Percentiles rank a stretch among this genome's conserved stretches.
These are phyloP conservation scores for Lodderomyces parapsilosis DNA, from an alignment of 1,139 yeast species.

Conservation along the genomic window DNA sequence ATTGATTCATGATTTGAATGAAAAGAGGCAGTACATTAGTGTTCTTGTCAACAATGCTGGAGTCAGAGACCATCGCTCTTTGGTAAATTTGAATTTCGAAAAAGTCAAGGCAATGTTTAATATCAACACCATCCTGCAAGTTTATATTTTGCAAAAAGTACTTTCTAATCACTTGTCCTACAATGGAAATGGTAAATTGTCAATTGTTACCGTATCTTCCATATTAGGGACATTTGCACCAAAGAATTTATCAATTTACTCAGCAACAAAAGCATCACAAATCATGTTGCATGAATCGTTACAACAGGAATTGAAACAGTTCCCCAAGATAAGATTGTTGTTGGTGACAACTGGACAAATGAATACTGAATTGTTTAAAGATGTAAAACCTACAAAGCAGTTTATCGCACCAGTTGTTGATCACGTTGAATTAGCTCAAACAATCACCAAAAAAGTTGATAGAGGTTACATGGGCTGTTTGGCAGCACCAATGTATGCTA, in stretches of 20 bases:
- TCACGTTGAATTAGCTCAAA: slow-evolving; percentile 39
- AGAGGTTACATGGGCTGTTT: slow-evolving; percentile 54
- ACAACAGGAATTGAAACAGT: slow-evolving; percentile 42
- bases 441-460: slow-evolving; percentile 40
- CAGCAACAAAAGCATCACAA: slow-evolving; percentile 66
- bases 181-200: slow-evolving; percentile 31
- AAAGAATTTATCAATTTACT: slow-evolving; percentile 58
- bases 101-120: slow-evolving; percentile 41
- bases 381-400: slow-evolving; percentile 54
- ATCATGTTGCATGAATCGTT: slow-evolving; percentile 60
- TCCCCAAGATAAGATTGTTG: slow-evolving; percentile 35
- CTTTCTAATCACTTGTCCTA: slow-evolving; percentile 27
- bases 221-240: slow-evolving; percentile 75
- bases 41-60: slow-evolving; percentile 79
- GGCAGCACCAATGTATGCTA: slow-evolving; percentile 59
- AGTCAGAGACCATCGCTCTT: slow-evolving; percentile 47
- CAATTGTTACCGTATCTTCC: slow-evolving; percentile 65
- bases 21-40: slow-evolving; percentile 36
- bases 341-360: slow-evolving; percentile 69
- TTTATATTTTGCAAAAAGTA: slow-evolving; percentile 47
- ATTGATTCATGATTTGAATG: slow-evolving; percentile 29
- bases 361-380: slow-evolving; percentile 59
- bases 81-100: slow-evolving; percentile 33
- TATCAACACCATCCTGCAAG: slow-evolving; percentile 58
- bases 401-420: slow-evolving; percentile 66